phyloP scores from a whole-genome alignment of 495 filamentous ascomycete species.

The Podospora appendiculata region DNA sequence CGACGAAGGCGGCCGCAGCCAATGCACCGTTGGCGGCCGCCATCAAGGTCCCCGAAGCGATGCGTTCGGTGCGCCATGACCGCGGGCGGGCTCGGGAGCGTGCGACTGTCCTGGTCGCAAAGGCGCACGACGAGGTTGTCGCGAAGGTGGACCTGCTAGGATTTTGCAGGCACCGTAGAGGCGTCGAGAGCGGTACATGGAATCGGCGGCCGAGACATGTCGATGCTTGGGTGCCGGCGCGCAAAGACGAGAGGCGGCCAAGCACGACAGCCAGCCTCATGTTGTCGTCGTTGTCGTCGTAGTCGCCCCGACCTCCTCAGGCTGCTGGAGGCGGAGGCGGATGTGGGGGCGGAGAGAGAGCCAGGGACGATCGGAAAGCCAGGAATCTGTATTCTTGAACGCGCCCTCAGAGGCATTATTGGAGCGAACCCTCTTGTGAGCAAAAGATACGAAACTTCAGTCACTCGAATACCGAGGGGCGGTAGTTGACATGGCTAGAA shows the following conservation, averaged over 20 bases:
- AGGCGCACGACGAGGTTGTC: neutral
- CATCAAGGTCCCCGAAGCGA: constrained; percentile 3
- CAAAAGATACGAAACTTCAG: neutral
- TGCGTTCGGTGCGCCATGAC: constrained; percentile 11
- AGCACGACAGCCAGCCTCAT: constrained; percentile 23
- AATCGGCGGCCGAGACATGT: neutral
- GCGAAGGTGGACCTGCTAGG: neutral
- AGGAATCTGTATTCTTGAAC: too few relatives aligned
- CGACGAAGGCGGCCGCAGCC: constrained; percentile 56
- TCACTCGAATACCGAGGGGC: neutral
- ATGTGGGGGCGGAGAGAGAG: neutral
- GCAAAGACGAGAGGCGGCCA: constrained; percentile 13
- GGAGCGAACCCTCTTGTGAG: too few relatives aligned
- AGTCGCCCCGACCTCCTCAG: neutral
- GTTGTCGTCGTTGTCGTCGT: constrained; percentile 7
- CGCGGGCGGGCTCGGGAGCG: neutral
- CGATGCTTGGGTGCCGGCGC: constrained; percentile 10
- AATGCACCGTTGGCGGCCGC: constrained; percentile 42
- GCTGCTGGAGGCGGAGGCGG: neutral
- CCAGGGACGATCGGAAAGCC: neutral
- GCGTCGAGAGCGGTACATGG: neutral
- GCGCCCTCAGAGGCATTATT: too few relatives aligned
- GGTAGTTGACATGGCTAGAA: constrained; percentile 8
- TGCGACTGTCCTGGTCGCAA: neutral
- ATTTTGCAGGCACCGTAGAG: too few relatives aligned